A percentile compares a stretch with the other conserved stretches of the same genome.
phyloP scores from a whole-genome alignment of 306 rosid species.

The Glycyrrhiza uralensis region DNA sequence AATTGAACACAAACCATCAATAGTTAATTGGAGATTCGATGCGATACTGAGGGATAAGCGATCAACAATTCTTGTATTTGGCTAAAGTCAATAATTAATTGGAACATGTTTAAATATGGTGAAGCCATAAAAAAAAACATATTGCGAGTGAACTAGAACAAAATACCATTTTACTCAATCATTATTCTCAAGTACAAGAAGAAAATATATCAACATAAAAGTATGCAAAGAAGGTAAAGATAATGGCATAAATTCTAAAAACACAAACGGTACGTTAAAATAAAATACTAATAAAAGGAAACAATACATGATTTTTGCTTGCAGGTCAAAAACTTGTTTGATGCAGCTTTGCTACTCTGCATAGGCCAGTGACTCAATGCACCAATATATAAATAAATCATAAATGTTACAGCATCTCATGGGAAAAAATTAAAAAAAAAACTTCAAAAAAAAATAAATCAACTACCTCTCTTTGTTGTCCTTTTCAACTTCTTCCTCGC shows the following conservation, averaged over 20 bases:
- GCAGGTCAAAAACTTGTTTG: not conserved
- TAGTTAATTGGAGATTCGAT: no score
- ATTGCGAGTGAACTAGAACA: no score
- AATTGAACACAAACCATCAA: no score
- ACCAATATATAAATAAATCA: not conserved
- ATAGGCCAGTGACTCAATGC: not conserved
- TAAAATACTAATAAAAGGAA: not conserved
- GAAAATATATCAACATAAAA: not conserved
- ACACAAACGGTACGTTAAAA: not conserved
- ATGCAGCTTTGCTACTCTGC: not conserved
- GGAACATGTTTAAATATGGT: no score
- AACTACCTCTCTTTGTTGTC: conserved; percentile 23
- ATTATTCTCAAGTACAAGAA: not conserved
- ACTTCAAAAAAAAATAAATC: not conserved
- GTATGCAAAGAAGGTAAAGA: not conserved
- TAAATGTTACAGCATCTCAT: not conserved
- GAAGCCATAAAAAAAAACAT: no score
- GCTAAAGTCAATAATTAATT: not conserved
- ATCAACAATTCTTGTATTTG: not conserved
- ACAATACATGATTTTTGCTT: not conserved
- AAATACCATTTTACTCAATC: not conserved
- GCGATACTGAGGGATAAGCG: not conserved
- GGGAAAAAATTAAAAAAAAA: not conserved
- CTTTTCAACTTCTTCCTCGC: conserved; percentile 43
- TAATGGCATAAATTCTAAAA: not conserved